Evolutionary conservation across 2,329 filamentous ascomycete species (phyloP), one percentile per base, ranked within the genome.

Genomic region (Aspergillus sp.): DNA sequence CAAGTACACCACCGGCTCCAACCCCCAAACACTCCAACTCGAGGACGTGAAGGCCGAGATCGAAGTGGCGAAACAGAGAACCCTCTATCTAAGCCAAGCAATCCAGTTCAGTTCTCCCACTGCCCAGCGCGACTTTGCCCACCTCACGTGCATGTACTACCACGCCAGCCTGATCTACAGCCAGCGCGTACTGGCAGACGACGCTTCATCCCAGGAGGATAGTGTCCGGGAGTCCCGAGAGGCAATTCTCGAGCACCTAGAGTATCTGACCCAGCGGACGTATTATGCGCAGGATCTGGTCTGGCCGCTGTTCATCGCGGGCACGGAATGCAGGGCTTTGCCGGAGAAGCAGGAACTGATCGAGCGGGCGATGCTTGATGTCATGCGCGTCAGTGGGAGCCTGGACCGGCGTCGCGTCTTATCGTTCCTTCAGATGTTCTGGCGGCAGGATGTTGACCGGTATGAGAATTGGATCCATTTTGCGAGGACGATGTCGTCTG

Each of bases 301-400:
- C 29, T 66, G 64, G 64, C 64, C 63, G 13, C 41, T 64, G 1
- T 65, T 66, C n/a, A 56, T 65, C 19, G 58, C 61, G 3, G 63
- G 64, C 9, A 60, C 63, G 1, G 62, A 65, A 45, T 57, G 61
- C 16, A 51, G 52, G 20, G 34, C 23, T 7, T 19, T 38, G 7
- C 41, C 50, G 3, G 25, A 42, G 13, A 41, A 41, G 29, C 53
- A 58, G 21, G 16, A 38, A 5, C 20, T 21, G 10, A 48, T 58
- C 5, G 55, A 53, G n/a, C 23, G 25, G 9, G 53, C 47, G 1
- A 38, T 58, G 21, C 9, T 53, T n/a, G 25, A 42, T 11, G 48
- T 58, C n/a, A 58, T 58, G 34, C 46, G 44, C 5, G 23, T 53
- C 1, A 58, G 47, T 17, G 55, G 55, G 2, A 50, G 41, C 19